Evolutionary conservation across 495 filamentous ascomycete species (phyloP).

Genomic region (Chaetomium cochliodes): DNA sequence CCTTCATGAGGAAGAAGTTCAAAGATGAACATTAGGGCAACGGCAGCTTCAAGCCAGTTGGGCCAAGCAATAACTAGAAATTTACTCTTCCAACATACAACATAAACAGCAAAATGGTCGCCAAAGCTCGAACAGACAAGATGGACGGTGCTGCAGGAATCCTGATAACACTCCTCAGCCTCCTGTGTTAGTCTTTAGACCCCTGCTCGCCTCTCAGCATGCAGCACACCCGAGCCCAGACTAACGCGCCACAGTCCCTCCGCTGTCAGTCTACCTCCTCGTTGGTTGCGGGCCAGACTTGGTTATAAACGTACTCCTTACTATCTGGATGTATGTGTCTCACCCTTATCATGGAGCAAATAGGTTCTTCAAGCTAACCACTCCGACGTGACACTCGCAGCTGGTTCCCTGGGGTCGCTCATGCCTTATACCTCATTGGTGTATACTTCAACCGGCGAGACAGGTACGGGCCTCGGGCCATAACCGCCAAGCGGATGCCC

Average conservation of each 20-base stretch:
- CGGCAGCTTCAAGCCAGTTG: too few species aligned
- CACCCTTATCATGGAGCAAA: not conserved
- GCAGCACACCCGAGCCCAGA: not conserved
- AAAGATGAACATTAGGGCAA: not conserved
- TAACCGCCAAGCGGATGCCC: slow-evolving; percentile 54
- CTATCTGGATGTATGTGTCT: slow-evolving; percentile 52
- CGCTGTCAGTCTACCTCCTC: slow-evolving; percentile 42
- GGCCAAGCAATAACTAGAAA: not conserved
- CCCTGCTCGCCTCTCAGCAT: not conserved
- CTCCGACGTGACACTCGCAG: not conserved
- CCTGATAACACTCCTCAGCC: slow-evolving; percentile 56
- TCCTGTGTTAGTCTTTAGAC: slow-evolving; percentile 46
- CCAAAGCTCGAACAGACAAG: slow-evolving; percentile 16
- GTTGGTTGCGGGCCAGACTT: slow-evolving; percentile 70
- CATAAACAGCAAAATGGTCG: not conserved
- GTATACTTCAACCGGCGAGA: slow-evolving; percentile 76
- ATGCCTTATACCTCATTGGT: slow-evolving; percentile 90
- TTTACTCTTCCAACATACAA: not conserved
- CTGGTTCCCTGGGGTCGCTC: slow-evolving; percentile 71
- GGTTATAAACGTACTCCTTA: slow-evolving; percentile 85
- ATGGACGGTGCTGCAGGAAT: slow-evolving; percentile 58
- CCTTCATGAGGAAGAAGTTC: not conserved
- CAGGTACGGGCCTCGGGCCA: slow-evolving; percentile 51
- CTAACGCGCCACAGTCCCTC: slow-evolving; percentile 39
- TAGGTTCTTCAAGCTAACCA: slow-evolving; percentile 5